phyloP scores from a whole-genome alignment of 345 rosid genomes.

The Sapria himalayana region DNA sequence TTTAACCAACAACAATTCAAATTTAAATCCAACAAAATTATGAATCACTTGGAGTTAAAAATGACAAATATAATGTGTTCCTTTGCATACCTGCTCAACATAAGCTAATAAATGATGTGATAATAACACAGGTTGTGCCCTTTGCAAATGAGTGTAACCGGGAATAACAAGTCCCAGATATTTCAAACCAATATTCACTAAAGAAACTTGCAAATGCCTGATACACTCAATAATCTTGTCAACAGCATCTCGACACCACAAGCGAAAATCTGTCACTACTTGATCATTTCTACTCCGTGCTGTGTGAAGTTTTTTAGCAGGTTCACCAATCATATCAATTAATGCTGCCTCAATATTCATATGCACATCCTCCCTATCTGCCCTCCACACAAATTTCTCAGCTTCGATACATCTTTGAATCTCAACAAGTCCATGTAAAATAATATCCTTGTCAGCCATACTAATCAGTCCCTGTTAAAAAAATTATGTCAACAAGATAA shows the following conservation, averaged over 20 bases:
- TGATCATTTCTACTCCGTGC: constrained; percentile 87
- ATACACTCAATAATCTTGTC: constrained; percentile 29
- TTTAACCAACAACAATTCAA: too few relatives aligned
- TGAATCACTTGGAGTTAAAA: too few relatives aligned
- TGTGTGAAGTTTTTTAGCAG: constrained; percentile 93
- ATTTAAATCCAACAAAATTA: too few relatives aligned
- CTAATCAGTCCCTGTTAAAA: constrained; percentile 61
- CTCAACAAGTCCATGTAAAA: constrained; percentile 55
- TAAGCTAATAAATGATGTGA: constrained; percentile 70
- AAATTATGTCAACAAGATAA: too few relatives aligned
- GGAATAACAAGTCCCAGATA: constrained; percentile 60
- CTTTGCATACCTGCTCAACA: constrained; percentile 55
- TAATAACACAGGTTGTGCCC: constrained; percentile 83
- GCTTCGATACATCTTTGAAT: constrained; percentile 42
- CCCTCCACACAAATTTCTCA: constrained; percentile 67
- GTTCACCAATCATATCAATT: constrained; percentile 86
- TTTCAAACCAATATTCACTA: constrained; percentile 52
- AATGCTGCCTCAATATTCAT: constrained; percentile 94
- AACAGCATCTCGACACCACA: constrained; percentile 92
- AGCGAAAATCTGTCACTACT: constrained; percentile 67
- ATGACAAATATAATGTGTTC: too few relatives aligned
- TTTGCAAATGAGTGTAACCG: constrained; percentile 86
- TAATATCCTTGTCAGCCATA: constrained; percentile 39
- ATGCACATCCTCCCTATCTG: constrained; percentile 87
- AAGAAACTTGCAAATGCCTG: constrained; percentile 35